Evolutionary conservation across 2,329 filamentous ascomycete genomes (phyloP), one percentile per base, ranked within the genome.

Genomic region (Cladosporium austrohemisphaericum): DNA sequence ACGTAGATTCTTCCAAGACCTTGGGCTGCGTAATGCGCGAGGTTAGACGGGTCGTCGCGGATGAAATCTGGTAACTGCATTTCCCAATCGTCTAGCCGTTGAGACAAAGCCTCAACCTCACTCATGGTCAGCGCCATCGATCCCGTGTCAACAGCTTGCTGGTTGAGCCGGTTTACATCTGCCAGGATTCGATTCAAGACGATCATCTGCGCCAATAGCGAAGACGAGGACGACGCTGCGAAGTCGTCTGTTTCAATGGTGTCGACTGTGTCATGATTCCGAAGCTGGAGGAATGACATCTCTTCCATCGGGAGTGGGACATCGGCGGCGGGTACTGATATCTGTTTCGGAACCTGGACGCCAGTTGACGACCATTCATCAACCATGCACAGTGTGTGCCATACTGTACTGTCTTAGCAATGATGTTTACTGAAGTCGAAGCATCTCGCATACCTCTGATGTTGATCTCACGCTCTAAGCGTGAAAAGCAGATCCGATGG

Each of bases 351-450:
- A 2, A 49, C 36, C n/a, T 49, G 46, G 10, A 40, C 20, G 13
- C 46, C 46, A 10, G 46, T 41, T 16, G 46, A 49, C n/a, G 36
- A 41, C 46, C 46, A 49, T 23, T 41, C 38, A 28, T 49, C 46
- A 2, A 49, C 31, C 38, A 41, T 41, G 28, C 38, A 49, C 6
- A 49, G 38, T 4, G 36, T 49, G 14, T 41, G 38, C 46, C 46
- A 49, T 13, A 49, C 46, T 49, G 10, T 9, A 14, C 7, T 5
- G 8, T 19, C 19, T 41, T 28, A 49, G 28, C 16, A 10, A 48
- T 38, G n/a, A 13, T 14, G 13, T 4, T 14, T 11, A 16, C 13
- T 9, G 19, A 16, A 28, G 6, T 11, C 2, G 2, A 4, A 5
- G 9, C 3, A 23, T 4, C n/a, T 18, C 4, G 19, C 46, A 20